Base-by-base conservation (phyloP, 1,284 basidiomycete genomes). In the Volvariella volvacea region DNA sequence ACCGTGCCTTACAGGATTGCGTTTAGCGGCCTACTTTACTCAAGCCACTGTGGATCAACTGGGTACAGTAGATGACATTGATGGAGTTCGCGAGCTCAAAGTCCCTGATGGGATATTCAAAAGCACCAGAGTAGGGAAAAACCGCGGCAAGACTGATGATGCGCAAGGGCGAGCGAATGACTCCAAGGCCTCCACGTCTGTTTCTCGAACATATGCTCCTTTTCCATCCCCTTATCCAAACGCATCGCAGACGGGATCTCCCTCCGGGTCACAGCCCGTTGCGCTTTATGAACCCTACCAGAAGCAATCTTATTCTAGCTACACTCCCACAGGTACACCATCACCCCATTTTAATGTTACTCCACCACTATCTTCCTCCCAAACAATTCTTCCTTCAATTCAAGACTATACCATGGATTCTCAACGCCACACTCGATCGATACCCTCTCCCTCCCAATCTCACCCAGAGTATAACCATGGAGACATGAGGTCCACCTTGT, bases 21-120 rank as follows among this genome's bases (percentile, higher is more conserved):
- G 34, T 41, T 19, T 51, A 87, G 84, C 83, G 53, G 83, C 85
- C 3, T 88, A 88, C 61, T 88, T 86, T 58, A 85, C 84, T 15
- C 83, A 86, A 52, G 66, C 71, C 4, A 82, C 81, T 3, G 75
- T 84, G 20, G 79, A 84, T 56, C 66, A 73, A 37, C 67, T 87
- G 31, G 69, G 69, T 33, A 83, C 82, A 2, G 71, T 88, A 39
- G 80, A 86, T 50, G 75, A 81, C 52, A 65, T 80, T 52, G 66
- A 68, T 9, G 64, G 65, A 15, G 66, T 85, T 16, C 66, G 69
- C 30, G 68, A 72, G 43, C 65, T 85, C 20, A 61, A 62, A 8
- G 73, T 84, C 1, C 80, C 83, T 0, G 66, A 75, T 3, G 78
- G 75, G 21, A 61, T 77, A 37, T 87, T 85, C 59, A 75, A 73